A percentile compares a stretch with the other conserved stretches of the same genome.
phyloP scores from a whole-genome alignment of 2,329 filamentous ascomycete genomes.

The Claviceps paspali region DNA sequence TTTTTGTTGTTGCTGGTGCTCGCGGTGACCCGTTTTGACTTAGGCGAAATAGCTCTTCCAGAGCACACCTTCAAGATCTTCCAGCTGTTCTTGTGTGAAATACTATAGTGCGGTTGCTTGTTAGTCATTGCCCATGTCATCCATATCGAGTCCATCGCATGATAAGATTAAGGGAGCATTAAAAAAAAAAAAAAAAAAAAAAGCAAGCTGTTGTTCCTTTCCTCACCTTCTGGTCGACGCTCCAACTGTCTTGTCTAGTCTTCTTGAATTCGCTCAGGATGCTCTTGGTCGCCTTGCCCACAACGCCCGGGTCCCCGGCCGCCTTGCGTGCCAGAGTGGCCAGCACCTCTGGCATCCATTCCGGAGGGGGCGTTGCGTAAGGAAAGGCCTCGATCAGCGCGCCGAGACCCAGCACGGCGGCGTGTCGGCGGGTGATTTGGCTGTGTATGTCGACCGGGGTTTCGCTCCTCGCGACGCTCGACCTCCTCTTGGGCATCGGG shows the following conservation, averaged over 20 bases:
- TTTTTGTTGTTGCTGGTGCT: too few relatives aligned
- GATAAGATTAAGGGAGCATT: too few relatives aligned
- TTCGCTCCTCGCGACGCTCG: slow-evolving; percentile 46
- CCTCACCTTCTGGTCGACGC: slow-evolving; percentile 85
- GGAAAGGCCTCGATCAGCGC: slow-evolving; percentile 91
- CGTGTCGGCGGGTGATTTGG: slow-evolving; percentile 70
- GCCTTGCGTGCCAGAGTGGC: slow-evolving; percentile 73
- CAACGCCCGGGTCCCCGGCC: slow-evolving; percentile 76
- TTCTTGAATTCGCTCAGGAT: slow-evolving; percentile 98
- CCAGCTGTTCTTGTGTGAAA: slow-evolving; percentile 83
- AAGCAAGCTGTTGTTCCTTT: background rate
- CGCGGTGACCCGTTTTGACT: too few relatives aligned
- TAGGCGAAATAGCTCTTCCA: slow-evolving; percentile 99
- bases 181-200: background rate
- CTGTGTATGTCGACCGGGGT: slow-evolving; percentile 57
- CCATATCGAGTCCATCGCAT: too few relatives aligned
- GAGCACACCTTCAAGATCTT: slow-evolving; percentile 86
- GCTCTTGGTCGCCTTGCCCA: slow-evolving; percentile 88
- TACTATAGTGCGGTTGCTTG: slow-evolving; percentile 29
- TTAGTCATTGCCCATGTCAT: background rate
- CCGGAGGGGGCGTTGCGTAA: slow-evolving; percentile 80
- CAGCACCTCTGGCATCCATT: slow-evolving; percentile 87
- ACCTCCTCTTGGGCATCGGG: slow-evolving; percentile 64
- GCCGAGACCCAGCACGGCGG: slow-evolving; percentile 80
- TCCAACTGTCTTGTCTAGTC: slow-evolving; percentile 97